Evolutionary conservation across 2,329 filamentous ascomycete species (phyloP).

Genomic region (Pseudogymnoascus sp.): DNA sequence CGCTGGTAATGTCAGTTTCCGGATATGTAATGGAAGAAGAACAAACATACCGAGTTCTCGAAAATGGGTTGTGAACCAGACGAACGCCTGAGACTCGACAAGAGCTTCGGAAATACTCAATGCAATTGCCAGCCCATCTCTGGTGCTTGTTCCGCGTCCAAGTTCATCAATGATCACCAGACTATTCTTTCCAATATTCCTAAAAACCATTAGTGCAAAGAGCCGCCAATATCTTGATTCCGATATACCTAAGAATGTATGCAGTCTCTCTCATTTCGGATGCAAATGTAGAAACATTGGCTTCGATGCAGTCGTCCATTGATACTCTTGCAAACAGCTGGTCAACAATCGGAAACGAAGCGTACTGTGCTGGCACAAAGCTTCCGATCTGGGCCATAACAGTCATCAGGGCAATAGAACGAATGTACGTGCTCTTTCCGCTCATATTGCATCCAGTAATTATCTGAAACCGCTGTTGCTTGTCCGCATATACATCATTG

Average conservation of each 20-base stretch:
- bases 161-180: constrained; percentile 86
- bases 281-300: constrained; percentile 87
- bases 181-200: constrained; percentile 68
- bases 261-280: constrained; percentile 94
- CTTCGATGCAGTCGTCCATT: constrained; percentile 78
- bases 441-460: constrained; percentile 98
- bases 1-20: constrained; percentile 34
- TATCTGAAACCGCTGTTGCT: constrained; percentile 78
- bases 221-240: not conserved
- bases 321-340: constrained; percentile 84
- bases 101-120: constrained; percentile 84
- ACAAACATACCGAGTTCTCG: constrained; percentile 52
- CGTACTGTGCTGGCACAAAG: constrained; percentile 81
- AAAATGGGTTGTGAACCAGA: constrained; percentile 96
- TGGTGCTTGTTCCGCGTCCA: constrained; percentile 79
- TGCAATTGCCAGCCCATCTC: constrained; percentile 82
- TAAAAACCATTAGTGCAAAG: constrained; percentile 17
- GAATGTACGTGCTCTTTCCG: constrained; percentile 92
- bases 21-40: not conserved
- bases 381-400: constrained; percentile 92
- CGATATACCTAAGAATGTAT: constrained; percentile 62
- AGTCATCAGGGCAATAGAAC: constrained; percentile 70
- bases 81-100: constrained; percentile 65
- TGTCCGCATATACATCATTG: constrained; percentile 81
- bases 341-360: constrained; percentile 68